Evolutionary conservation across 2,329 filamentous ascomycete genomes (phyloP), one percentile per base, ranked within the genome.

Genomic region (Ascochyta viciae-villosae): DNA sequence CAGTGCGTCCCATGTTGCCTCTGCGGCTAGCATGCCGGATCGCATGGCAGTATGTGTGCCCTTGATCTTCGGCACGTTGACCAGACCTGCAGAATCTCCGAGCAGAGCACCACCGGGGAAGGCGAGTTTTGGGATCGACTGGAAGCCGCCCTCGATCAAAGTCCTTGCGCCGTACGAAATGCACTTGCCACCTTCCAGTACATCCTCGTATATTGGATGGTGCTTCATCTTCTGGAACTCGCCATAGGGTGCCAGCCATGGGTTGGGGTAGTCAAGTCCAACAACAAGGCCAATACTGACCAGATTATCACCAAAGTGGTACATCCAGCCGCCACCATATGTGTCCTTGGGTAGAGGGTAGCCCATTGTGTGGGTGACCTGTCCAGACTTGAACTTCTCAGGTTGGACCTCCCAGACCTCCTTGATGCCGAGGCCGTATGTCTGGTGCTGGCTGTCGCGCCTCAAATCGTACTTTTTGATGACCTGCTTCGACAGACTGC

Each of bases 171-270:
- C 95, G 73, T 99, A 99, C 0, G 95, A 96, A 63, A 99, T 92
- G 76, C 95, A 98, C 80, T 96, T 97, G 64, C 95, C 95, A 57
- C 94, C 94, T 76, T 98, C 91, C n/a, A 99, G 84, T 16, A 93
- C 88, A 5, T 87, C 82, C 63, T 83, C 87, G 82, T 96, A 98
- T 45, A 96, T 80, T n/a, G 95, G 93, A 76, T 99, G 95, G 67
- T 94, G 90, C 83, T 99, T 99, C 82, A 99, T 89, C 82, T 96
- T 96, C 77, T 99, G 95, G 76, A 99, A 99, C 75, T 99, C 95
- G 54, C 88, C 86, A 74, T 98, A 99, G 0, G 95, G 95, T 3
- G 93, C 95, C 51, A 98, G 79, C 92, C 94, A 99, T 0, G 95
- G 95, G 77, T 99, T 99, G 38, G 91, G 84, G 76, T 99, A 99